A percentile compares a stretch with the other conserved stretches of the same genome.
Evolutionary conservation across 2,329 filamentous ascomycete species (phyloP).

Genomic region (Helicocarpus griseus): DNA sequence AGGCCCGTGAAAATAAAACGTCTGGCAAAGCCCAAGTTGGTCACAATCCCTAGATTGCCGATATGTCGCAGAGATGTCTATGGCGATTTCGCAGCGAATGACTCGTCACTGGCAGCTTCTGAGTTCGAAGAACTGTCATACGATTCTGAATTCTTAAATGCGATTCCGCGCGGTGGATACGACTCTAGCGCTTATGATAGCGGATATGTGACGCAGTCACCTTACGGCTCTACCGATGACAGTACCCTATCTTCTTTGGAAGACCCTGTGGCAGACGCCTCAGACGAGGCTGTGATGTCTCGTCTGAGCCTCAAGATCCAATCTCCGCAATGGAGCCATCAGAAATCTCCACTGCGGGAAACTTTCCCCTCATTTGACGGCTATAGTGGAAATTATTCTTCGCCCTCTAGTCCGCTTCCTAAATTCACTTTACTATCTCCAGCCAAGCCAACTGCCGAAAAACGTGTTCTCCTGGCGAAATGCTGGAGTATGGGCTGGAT

Average conservation of each 20-base stretch:
- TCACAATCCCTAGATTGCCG: background rate
- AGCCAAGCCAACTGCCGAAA: slow-evolving; percentile 15
- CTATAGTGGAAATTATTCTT: background rate
- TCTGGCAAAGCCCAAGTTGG: background rate
- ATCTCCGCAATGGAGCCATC: slow-evolving; percentile 1
- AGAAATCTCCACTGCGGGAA: slow-evolving; percentile 10
- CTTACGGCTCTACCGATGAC: background rate
- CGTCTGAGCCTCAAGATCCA: background rate
- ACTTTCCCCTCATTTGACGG: slow-evolving; percentile 10
- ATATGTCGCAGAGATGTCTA: background rate
- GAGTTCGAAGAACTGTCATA: background rate
- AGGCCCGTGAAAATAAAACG: background rate
- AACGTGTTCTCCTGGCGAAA: slow-evolving; percentile 22
- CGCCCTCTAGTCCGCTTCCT: background rate
- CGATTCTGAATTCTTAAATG: background rate
- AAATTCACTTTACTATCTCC: background rate
- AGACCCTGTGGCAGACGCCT: background rate
- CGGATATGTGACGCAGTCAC: background rate
- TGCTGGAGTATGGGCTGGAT: slow-evolving; percentile 33
- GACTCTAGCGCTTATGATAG: background rate
- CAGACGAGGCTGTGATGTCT: background rate
- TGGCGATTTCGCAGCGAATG: background rate
- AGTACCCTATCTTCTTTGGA: background rate
- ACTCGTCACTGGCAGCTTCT: background rate
- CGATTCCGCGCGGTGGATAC: background rate